These are phyloP conservation scores for Chaetomium cochliodes DNA, from an alignment of 495 filamentous ascomycete genomes.

Conservation along the genomic window DNA sequence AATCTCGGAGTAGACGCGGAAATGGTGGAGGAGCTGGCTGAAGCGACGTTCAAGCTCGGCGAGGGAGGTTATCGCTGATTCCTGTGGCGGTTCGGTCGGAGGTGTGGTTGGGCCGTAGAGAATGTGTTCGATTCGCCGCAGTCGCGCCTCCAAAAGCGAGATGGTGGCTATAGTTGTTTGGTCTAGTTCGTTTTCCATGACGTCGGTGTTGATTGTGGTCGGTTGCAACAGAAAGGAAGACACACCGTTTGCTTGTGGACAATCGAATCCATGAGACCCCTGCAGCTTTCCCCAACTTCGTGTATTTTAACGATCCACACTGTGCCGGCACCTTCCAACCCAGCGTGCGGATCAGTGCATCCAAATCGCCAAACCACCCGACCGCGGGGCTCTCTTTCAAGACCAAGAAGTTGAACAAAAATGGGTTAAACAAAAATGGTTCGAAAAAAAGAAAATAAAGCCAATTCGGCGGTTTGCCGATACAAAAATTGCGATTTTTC, in stretches of 20 bases:
- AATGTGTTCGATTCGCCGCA: constrained; percentile 70
- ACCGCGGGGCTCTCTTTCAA: too few relatives aligned
- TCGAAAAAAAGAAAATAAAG: too few relatives aligned
- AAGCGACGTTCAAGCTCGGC: constrained; percentile 61
- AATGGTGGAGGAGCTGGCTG: constrained; percentile 37
- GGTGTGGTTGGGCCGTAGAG: constrained; percentile 57
- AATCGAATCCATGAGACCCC: neutral
- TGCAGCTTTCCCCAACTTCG: too few relatives aligned
- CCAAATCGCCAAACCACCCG: too few relatives aligned
- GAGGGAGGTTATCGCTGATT: constrained; percentile 54
- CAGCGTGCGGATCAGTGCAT: too few relatives aligned
- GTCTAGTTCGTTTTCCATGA: constrained; percentile 51
- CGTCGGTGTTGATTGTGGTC: constrained; percentile 18
- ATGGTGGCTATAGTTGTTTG: constrained; percentile 62
- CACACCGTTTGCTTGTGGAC: neutral
- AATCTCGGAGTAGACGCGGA: constrained; percentile 49
- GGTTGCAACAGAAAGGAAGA: neutral
- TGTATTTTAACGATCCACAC: too few relatives aligned
- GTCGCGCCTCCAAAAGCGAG: constrained; percentile 71
- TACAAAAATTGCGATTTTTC: too few relatives aligned
- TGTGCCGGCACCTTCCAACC: too few relatives aligned
- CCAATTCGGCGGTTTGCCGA: too few relatives aligned
- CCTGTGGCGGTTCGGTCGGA: constrained; percentile 40
- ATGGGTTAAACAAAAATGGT: too few relatives aligned
- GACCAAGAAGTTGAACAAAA: too few relatives aligned